phyloP scores from a whole-genome alignment of 768 basidiomycete genomes.

The Sporobolomyces pararoseus region DNA sequence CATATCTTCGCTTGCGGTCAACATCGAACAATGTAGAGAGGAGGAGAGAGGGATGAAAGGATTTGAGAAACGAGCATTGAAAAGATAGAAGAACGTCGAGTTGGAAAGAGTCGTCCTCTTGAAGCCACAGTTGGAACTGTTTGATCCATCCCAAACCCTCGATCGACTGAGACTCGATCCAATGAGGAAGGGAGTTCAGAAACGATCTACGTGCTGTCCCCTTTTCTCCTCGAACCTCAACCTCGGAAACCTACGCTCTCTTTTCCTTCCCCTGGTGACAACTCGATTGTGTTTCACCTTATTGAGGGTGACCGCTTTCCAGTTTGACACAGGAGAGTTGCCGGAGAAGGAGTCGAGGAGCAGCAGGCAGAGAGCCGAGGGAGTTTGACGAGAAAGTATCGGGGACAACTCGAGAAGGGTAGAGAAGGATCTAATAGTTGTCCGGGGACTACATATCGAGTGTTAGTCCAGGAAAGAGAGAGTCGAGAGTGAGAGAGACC shows the following conservation, averaged over 20 bases:
- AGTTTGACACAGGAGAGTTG: not conserved
- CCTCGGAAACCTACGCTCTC: not conserved
- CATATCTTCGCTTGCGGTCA: constrained; percentile 26
- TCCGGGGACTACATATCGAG: constrained; percentile 26
- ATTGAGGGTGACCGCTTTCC: constrained; percentile 31
- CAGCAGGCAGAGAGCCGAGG: not conserved
- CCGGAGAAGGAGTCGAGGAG: not conserved
- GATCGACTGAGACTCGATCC: no score
- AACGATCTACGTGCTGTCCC: no score
- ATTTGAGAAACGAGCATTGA: not conserved
- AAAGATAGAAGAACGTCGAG: not conserved
- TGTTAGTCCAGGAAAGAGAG: not conserved
- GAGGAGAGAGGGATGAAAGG: not conserved
- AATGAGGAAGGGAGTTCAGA: not conserved
- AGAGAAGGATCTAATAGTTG: not conserved
- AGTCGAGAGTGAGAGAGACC: not conserved
- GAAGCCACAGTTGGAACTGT: no score
- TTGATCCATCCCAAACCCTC: no score
- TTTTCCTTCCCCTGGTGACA: not conserved
- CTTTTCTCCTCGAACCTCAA: constrained; percentile 1
- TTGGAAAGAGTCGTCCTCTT: no score
- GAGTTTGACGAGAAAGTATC: not conserved
- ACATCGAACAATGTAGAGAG: constrained; percentile 22
- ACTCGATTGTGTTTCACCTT: constrained; percentile 13
- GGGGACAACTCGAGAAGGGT: not conserved